A percentile compares a stretch with the other conserved stretches of the same genome.
phyloP scores from a whole-genome alignment of 2,329 filamentous ascomycete genomes.

The Calonectria hawksworthii region DNA sequence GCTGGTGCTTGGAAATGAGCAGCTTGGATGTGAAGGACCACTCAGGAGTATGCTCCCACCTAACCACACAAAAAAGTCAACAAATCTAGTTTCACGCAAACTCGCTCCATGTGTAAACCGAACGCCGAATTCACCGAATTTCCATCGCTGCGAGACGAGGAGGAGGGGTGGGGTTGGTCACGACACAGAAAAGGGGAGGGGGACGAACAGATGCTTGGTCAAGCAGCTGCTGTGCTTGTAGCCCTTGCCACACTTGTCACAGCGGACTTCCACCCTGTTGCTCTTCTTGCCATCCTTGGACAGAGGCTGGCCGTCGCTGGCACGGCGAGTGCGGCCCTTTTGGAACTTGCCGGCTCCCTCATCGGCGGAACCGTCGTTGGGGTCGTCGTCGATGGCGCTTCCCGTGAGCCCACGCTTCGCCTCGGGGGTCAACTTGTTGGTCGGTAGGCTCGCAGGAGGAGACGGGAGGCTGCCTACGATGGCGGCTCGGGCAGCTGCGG shows the following conservation, averaged over 20 bases:
- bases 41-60: slow-evolving; percentile 99
- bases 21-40: slow-evolving; percentile 98
- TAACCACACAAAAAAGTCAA: slow-evolving; percentile 57
- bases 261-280: slow-evolving; percentile 88
- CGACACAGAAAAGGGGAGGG: slow-evolving; percentile 66
- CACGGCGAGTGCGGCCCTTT: slow-evolving; percentile 68
- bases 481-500: slow-evolving; percentile 65
- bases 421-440: slow-evolving; percentile 65
- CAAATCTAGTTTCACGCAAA: slow-evolving; percentile 41
- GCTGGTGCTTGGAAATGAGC: slow-evolving; percentile 99
- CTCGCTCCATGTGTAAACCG: slow-evolving; percentile 17
- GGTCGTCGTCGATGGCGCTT: slow-evolving; percentile 79
- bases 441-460: slow-evolving; percentile 78
- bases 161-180: slow-evolving; percentile 53
- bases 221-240: slow-evolving; percentile 99
- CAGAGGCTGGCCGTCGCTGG: slow-evolving; percentile 90
- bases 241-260: slow-evolving; percentile 98
- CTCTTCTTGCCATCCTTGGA: slow-evolving; percentile 88
- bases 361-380: slow-evolving; percentile 69
- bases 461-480: slow-evolving; percentile 71
- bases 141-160: slow-evolving; percentile 37
- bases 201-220: slow-evolving; percentile 99
- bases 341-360: slow-evolving; percentile 65
- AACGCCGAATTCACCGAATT: slow-evolving; percentile 30
- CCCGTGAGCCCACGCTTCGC: slow-evolving; percentile 66